A percentile compares a stretch with the other conserved stretches of the same genome.
phyloP scores from a whole-genome alignment of 805 yeast species.

The Yamadazyma akitaensis region DNA sequence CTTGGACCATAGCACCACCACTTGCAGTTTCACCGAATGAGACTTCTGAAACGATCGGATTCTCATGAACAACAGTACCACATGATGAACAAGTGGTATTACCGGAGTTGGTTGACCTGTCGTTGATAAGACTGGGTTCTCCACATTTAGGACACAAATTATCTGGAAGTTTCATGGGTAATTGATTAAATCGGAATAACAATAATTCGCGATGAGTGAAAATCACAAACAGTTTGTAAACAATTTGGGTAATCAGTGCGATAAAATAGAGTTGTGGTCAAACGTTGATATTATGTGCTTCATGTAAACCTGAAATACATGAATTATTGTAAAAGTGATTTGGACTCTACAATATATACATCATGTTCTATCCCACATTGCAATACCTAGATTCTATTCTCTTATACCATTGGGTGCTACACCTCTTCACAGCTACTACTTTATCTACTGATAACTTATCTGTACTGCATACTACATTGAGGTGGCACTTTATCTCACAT shows the following conservation, averaged over 20 bases:
- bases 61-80: conserved; percentile 87
- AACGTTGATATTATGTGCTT: no score
- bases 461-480: not conserved
- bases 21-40: conserved; percentile 87
- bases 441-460: not conserved
- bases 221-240: not conserved
- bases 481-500: not conserved
- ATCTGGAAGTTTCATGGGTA: conserved; percentile 4
- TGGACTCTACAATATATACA: no score
- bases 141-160: conserved; percentile 9
- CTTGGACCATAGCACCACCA: conserved; percentile 96
- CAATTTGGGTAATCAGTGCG: not conserved
- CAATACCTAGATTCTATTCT: no score
- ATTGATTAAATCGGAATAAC: not conserved
- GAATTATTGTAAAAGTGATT: not conserved
- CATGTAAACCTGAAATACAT: no score
- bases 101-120: conserved; percentile 40
- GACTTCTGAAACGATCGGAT: conserved; percentile 93
- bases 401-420: not conserved
- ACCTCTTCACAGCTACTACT: not conserved
- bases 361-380: no score
- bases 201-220: not conserved
- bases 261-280: not conserved
- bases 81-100: conserved; percentile 79
- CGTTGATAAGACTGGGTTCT: conserved; percentile 5